Conservation (phyloP, 2,329 filamentous ascomycete genomes). For the Monilinia laxa region DNA sequence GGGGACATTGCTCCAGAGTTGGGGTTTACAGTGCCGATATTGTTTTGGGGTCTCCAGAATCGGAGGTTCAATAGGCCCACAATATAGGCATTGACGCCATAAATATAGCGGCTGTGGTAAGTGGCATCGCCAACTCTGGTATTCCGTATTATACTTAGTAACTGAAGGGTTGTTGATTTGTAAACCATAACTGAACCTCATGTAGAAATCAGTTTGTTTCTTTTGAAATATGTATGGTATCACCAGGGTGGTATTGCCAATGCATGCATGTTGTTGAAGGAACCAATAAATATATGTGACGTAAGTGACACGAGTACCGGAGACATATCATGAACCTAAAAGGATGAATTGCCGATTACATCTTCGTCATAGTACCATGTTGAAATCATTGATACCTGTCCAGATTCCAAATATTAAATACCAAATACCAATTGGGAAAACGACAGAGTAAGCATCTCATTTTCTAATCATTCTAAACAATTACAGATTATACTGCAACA, state of each 20-base stretch:
- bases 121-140: background rate
- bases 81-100: background rate
- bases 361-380: background rate
- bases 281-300: background rate
- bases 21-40: background rate
- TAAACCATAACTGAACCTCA: no score
- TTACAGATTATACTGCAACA: background rate
- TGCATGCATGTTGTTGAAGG: background rate
- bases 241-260: background rate
- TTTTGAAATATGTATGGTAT: no score
- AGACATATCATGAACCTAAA: background rate
- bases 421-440: background rate
- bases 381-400: background rate
- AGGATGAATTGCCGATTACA: background rate
- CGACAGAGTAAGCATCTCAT: background rate
- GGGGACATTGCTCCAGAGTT: background rate
- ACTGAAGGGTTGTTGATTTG: no score
- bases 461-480: background rate
- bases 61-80: background rate
- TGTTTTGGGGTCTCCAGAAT: slow-evolving; percentile 19
- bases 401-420: background rate
- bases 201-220: no score
- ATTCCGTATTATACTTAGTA: background rate
- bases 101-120: background rate
- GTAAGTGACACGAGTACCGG: background rate